Evolutionary conservation across 371 early-diverging fungal species (phyloP).

Genomic region (Rhizomucor pusillus): DNA sequence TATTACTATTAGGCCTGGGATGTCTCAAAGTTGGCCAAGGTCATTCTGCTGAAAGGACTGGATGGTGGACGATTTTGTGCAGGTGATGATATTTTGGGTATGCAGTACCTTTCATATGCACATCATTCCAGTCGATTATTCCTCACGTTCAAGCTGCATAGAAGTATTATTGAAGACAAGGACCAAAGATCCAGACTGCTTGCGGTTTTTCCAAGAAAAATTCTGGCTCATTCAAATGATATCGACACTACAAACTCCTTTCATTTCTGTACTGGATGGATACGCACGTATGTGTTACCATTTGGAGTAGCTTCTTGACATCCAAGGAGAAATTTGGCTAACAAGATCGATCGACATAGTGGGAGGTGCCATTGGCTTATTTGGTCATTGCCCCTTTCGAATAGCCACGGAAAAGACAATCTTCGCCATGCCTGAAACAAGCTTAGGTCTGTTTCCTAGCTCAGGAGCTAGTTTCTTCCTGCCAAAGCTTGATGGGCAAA

Average conservation of each 20-base stretch:
- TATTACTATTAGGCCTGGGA: slow-evolving; percentile 74
- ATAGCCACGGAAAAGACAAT: slow-evolving; percentile 93
- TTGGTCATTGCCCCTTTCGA: slow-evolving; percentile 94
- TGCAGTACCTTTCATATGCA: neutral
- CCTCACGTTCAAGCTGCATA: slow-evolving; percentile 29
- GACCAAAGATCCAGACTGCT: slow-evolving; percentile 47
- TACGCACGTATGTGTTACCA: slow-evolving; percentile 75
- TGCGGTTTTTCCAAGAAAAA: slow-evolving; percentile 88
- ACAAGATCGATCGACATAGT: slow-evolving; percentile 43
- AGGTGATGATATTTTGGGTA: slow-evolving; percentile 93
- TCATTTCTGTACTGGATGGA: slow-evolving; percentile 88
- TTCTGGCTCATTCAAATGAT: slow-evolving; percentile 91
- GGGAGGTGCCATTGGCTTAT: slow-evolving; percentile 97
- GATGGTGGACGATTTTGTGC: slow-evolving; percentile 91
- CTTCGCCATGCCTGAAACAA: slow-evolving; percentile 96
- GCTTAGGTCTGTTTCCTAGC: slow-evolving; percentile 95
- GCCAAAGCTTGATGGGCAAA: slow-evolving; percentile 90
- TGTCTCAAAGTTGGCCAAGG: slow-evolving; percentile 82
- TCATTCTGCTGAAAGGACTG: slow-evolving; percentile 78
- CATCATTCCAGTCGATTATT: slow-evolving; percentile 26
- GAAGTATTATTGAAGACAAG: too few species aligned
- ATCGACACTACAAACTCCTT: slow-evolving; percentile 83
- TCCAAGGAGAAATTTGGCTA: neutral
- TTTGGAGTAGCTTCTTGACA: neutral
- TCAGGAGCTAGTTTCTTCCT: slow-evolving; percentile 96